Base-by-base conservation (phyloP, 148 eudicot genomes). In the Heliosperma pusillum region DNA sequence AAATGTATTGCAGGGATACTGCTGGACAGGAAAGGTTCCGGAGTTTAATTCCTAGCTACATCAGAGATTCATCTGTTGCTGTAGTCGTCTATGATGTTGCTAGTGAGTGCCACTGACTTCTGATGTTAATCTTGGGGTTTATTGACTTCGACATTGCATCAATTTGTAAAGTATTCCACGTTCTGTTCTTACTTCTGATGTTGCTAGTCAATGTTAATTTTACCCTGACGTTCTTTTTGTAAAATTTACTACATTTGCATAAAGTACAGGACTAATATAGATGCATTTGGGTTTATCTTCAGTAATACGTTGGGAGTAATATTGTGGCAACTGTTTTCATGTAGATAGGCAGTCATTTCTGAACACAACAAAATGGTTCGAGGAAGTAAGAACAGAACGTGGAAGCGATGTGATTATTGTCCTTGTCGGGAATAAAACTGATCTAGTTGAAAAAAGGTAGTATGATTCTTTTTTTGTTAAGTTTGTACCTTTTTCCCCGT, bases 381-480 rank as follows among this genome's bases (percentile, higher is more conserved):
- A 92, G 69, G 96, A 93, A 84, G 96, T 93, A 76, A 86, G 87
- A 29, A 87, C 93, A 16, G 93, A 90, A 82, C 85, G 97, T 58
- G 97, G 96, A 63, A 78, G 87, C 26, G 93, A 93, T 84, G 97
- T 93, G 67, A 89, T 92, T 65, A 86, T 90, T 66, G 97, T 90
- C 63, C 91, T 90, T 80, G 97, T 89, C 45, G 97, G 91, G 72
- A 92, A 92, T 63, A 92, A 92, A 84, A 92, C 97, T 33, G 97
- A 92, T 81, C 88, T 92, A 45, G 97, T 93, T 67, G 96, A 93
- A 57, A 93, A 92, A 81, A 90, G 97, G 97, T 93, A 60, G 97
- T 93, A 60, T 44, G 71, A 40, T 74, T 33, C 40, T 60, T 1
- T n/a, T 64, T 47, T 29, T 10, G 53, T 47, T 47, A 47, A 47